phyloP scores from a whole-genome alignment of 768 basidiomycete genomes.

The Lentinula sp. region DNA sequence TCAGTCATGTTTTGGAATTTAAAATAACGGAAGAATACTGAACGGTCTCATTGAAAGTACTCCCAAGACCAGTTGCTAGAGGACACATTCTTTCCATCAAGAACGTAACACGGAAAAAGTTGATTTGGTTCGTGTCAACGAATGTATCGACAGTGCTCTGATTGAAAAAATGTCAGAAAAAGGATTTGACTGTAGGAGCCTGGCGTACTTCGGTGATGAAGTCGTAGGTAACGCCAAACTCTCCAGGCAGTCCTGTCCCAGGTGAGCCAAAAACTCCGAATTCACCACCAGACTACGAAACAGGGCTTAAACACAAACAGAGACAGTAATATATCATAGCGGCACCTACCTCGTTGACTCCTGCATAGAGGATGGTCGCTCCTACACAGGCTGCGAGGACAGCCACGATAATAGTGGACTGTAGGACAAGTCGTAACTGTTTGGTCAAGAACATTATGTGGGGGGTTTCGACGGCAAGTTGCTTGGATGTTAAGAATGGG shows the following conservation, averaged over 20 bases:
- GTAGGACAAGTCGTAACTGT: neutral
- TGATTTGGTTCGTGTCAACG: constrained; percentile 42
- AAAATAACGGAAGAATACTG: neutral
- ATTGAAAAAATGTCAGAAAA: neutral
- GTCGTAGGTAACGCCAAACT: constrained; percentile 35
- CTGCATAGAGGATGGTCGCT: constrained; percentile 36
- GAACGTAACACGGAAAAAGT: constrained; percentile 44
- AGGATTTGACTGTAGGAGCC: neutral
- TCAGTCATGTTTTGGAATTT: neutral
- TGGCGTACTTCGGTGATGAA: constrained; percentile 40
- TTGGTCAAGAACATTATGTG: neutral
- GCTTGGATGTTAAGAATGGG: neutral
- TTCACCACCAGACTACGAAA: constrained; percentile 36
- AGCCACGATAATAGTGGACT: neutral
- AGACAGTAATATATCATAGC: neutral
- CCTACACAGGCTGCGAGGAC: constrained; percentile 6
- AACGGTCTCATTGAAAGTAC: constrained; percentile 40
- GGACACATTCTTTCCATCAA: constrained; percentile 42
- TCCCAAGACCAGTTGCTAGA: constrained; percentile 31
- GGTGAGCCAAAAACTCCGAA: constrained; percentile 34
- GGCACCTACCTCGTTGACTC: constrained; percentile 34
- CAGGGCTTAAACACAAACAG: neutral
- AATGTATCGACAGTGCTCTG: constrained; percentile 40
- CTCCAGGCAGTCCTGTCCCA: constrained; percentile 37
- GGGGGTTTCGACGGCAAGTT: neutral